phyloP scores from a whole-genome alignment of 169 alveolate genomes.

The Plasmodium gallinaceum region DNA sequence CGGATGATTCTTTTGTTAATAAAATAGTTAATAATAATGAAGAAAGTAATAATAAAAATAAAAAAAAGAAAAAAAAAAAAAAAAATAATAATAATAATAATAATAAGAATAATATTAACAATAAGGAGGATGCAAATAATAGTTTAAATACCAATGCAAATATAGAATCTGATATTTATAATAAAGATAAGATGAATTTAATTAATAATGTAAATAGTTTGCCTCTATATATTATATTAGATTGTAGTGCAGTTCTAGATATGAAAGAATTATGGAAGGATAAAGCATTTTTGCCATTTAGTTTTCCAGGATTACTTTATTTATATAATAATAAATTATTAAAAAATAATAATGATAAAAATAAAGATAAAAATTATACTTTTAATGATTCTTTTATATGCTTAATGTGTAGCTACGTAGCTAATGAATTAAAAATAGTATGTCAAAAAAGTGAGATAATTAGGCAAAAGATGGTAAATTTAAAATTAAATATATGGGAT shows the following conservation, averaged over 20 bases:
- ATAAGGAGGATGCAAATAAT: neutral
- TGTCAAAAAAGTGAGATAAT: conserved; percentile 70
- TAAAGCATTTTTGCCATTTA: conserved; percentile 41
- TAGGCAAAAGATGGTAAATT: conserved; percentile 57
- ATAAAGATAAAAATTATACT: neutral
- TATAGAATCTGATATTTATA: neutral
- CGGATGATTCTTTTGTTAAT: neutral
- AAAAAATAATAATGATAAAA: neutral
- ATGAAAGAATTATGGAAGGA: conserved; percentile 78
- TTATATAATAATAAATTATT: conserved; percentile 51
- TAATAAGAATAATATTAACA: neutral
- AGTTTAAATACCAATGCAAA: neutral
- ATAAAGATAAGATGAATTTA: neutral
- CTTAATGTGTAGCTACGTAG: conserved; percentile 74
- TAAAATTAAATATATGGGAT: conserved; percentile 54
- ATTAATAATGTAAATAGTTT: conserved; percentile 8
- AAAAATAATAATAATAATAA: neutral
- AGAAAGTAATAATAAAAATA: neutral
- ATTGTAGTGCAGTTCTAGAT: conserved; percentile 65
- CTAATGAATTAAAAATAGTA: conserved; percentile 42
- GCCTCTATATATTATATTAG: conserved; percentile 59
- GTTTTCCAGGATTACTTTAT: conserved; percentile 72
- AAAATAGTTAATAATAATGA: neutral
- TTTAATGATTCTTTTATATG: conserved; percentile 43
- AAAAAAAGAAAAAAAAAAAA: conserved; percentile 10